Percentiles rank a stretch among this genome's conserved stretches.
Evolutionary conservation across 371 early-diverging fungal genomes (phyloP).

Genomic region (Mucor velutinosus): DNA sequence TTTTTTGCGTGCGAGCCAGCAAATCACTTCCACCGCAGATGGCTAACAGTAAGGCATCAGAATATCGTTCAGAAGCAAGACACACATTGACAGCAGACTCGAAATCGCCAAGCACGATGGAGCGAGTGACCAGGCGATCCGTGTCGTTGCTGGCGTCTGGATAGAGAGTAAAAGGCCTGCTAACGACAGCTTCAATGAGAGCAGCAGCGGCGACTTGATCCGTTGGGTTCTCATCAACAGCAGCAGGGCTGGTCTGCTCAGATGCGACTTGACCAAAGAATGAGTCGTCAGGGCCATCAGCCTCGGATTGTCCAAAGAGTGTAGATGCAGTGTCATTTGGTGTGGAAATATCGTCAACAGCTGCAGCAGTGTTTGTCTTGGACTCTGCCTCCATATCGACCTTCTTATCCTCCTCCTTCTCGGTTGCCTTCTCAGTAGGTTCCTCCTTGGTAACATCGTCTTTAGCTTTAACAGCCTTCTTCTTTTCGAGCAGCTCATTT

Average conservation of each 20-base stretch:
- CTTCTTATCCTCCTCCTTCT: neutral
- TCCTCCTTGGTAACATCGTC: neutral
- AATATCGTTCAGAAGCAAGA: conserved; percentile 75
- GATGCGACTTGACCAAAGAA: conserved; percentile 1
- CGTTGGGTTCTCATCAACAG: neutral
- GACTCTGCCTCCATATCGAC: neutral
- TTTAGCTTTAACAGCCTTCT: conserved; percentile 8
- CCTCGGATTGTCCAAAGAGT: neutral
- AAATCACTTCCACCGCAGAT: conserved; percentile 87
- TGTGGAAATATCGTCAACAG: conserved; percentile 7
- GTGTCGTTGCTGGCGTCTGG: conserved; percentile 61
- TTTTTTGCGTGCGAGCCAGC: conserved; percentile 75
- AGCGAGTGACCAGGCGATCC: conserved; percentile 69
- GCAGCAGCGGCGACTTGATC: neutral
- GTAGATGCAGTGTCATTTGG: conserved; percentile 1
- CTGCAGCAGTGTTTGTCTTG: neutral
- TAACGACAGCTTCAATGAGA: neutral
- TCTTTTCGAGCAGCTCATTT: neutral
- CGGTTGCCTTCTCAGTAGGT: neutral
- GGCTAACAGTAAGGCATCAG: conserved; percentile 93
- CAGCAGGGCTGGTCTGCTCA: neutral
- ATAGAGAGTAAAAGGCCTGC: conserved; percentile 52
- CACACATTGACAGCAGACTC: conserved; percentile 88
- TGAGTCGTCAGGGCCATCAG: neutral
- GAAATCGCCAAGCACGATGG: conserved; percentile 89